Evolutionary conservation across 169 alveolate species (phyloP).

Genomic region (Plasmodium cynomolgi): DNA sequence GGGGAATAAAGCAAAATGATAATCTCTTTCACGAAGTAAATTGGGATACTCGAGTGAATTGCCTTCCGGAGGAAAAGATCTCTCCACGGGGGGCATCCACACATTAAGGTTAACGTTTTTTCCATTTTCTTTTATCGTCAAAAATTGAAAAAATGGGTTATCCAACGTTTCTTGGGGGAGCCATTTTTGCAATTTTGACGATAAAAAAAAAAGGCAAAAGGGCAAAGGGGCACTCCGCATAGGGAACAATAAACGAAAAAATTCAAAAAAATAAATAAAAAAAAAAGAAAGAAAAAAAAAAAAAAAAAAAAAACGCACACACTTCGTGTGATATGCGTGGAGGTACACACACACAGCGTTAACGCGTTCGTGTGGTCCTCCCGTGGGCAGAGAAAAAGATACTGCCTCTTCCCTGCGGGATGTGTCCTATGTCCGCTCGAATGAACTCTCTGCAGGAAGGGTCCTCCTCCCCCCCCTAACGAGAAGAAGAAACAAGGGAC

Average conservation of each 20-base stretch:
- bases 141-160: no score
- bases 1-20: neutral
- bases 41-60: neutral
- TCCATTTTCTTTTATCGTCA: no score
- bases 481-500: neutral
- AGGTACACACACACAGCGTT: neutral
- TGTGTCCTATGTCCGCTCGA: no score
- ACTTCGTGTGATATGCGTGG: neutral
- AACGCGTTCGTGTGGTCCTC: neutral
- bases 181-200: no score
- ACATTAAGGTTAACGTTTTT: neutral
- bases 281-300: neutral
- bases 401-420: no score
- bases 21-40: neutral
- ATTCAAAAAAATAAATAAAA: neutral
- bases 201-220: neutral
- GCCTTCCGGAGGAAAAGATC: neutral
- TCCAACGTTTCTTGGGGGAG: no score
- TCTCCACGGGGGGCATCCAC: neutral
- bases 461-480: no score
- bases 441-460: no score
- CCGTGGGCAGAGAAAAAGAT: neutral
- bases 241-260: neutral
- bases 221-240: neutral
- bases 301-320: neutral